Conservation (phyloP, 73 alveolate genomes). For the Paramecium tetraurelia region DNA sequence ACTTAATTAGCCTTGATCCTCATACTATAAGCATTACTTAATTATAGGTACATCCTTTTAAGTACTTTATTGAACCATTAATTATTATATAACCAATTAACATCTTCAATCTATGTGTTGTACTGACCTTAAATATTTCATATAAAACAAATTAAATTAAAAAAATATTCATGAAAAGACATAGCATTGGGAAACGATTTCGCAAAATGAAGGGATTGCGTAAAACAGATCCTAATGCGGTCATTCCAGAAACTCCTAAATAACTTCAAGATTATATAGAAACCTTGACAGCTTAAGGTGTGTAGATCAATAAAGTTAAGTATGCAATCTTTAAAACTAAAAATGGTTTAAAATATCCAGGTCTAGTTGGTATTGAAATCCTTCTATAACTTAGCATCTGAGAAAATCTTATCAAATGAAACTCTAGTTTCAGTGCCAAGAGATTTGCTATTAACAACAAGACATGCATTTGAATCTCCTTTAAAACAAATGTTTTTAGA, state of each 20-base stretch:
- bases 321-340: conserved; percentile 51
- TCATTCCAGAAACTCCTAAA: not conserved
- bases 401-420: conserved; percentile 40
- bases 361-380: not conserved
- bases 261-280: not conserved
- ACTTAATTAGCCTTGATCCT: no score
- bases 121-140: not conserved
- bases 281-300: not conserved
- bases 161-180: not conserved
- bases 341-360: conserved; percentile 56
- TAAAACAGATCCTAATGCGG: not conserved
- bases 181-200: not conserved
- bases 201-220: not conserved
- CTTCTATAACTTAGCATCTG: conserved; percentile 12
- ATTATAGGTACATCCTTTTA: no score
- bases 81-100: no score
- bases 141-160: not conserved
- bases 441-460: conserved; percentile 46
- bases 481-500: conserved; percentile 32
- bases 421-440: conserved; percentile 40
- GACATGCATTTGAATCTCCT: conserved; percentile 32
- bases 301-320: not conserved
- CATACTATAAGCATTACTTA: no score
- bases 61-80: no score
- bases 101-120: no score